These are phyloP conservation scores for Hanseniaspora lachancei DNA, from an alignment of 805 yeast genomes.

Conservation along the genomic window DNA sequence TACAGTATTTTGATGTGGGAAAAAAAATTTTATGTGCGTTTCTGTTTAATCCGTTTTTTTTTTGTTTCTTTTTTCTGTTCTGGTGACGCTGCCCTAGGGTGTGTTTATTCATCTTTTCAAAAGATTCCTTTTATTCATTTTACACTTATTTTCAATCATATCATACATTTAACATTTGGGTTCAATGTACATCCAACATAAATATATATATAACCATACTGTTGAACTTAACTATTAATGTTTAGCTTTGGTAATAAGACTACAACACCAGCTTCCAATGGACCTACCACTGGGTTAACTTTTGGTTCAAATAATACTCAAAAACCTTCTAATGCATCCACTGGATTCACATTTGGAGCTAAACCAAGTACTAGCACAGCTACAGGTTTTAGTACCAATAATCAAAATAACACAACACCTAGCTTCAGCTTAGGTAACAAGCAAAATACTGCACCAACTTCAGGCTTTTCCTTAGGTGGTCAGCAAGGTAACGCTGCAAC, in stretches of 20 bases:
- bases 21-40: too few relatives aligned
- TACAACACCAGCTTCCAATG: neutral
- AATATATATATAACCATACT: neutral
- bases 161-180: too few relatives aligned
- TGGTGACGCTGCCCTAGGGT: neutral
- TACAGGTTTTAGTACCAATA: neutral
- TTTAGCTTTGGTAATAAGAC: constrained; percentile 7
- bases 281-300: neutral
- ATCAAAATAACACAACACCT: neutral
- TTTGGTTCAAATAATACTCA: neutral
- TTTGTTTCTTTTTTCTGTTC: neutral
- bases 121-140: neutral
- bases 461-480: neutral
- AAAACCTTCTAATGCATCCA: neutral
- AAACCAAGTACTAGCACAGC: neutral
- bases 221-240: neutral
- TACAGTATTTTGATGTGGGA: neutral
- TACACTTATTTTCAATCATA: too few relatives aligned
- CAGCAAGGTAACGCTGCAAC: neutral
- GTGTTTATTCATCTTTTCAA: neutral
- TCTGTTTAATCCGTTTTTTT: neutral
- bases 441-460: neutral
- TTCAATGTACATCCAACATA: too few relatives aligned
- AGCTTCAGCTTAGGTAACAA: neutral
- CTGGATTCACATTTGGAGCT: constrained; percentile 7